Evolutionary conservation across 129 eudicot genomes (phyloP), one percentile per base, ranked within the genome.

Genomic region (Flaveria linearis): DNA sequence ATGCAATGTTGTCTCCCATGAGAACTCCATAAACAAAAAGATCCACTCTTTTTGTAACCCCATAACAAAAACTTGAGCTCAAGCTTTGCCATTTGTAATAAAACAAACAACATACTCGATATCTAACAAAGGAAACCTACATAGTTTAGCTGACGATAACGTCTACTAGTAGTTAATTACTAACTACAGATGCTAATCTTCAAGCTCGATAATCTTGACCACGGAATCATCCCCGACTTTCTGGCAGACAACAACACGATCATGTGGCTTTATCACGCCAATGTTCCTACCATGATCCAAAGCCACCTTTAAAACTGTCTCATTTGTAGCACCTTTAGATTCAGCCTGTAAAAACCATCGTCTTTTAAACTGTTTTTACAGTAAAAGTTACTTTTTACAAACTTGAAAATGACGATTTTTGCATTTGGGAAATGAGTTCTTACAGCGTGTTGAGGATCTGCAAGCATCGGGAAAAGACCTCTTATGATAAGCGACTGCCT

Each of bases 361-460:
- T 7, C 14, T 42, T 9, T 20, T 56, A 16, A 8, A 56, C 12
- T 1, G 7, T 56, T 18, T 56, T 20, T 16, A 52, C 23, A 52
- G 3, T 52, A 5, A 52, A 5, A 25, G 1, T 60, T 60, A 11
- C 3, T 3, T 28, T 63, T 30, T 63, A 14, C 18, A 5, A 63
- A 63, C 16, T 0, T 14, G 13, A 1, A 15, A 36, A 15, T 7
- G 43, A 62, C 8, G 18, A 8, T 26, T 14, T 61, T 61, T 61
- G 67, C 36, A 25, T 62, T 26, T 15, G 69, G 5, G 4, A 9
- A 53, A 17, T 12, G 3, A 49, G 64, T 71, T 69, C 92, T 84
- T 88, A 93, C 98, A 47, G 98, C 93, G 79, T 93, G 98, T 41
- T 87, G 90, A 68, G 96, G 96, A 93, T 93, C 98, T 52, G 98